A percentile compares a stretch with the other conserved stretches of the same genome.
Conservation (phyloP, 2,329 filamentous ascomycete genomes). For the Fusarium sp. region DNA sequence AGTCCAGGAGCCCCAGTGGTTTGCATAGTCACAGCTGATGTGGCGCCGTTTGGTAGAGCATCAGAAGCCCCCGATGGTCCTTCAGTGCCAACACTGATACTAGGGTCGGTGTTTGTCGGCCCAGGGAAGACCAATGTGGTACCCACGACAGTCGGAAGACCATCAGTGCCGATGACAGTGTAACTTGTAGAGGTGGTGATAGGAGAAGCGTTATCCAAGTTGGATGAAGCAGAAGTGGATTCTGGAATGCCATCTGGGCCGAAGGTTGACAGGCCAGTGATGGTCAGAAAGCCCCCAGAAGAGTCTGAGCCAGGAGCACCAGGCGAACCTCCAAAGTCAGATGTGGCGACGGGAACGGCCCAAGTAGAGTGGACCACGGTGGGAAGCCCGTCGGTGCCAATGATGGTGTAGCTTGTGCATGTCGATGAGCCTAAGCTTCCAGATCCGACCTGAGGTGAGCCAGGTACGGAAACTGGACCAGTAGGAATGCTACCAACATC, state of each 20-base stretch:
- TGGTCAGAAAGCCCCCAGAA: constrained; percentile 12
- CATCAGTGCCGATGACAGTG: constrained; percentile 46
- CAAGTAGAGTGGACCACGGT: constrained; percentile 41
- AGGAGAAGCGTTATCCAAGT: constrained; percentile 1
- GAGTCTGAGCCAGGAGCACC: constrained; percentile 10
- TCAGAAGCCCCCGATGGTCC: constrained; percentile 29
- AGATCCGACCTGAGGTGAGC: constrained; percentile 27
- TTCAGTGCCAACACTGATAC: constrained; percentile 12
- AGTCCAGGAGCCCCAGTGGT: constrained; percentile 14
- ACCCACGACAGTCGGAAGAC: constrained; percentile 49
- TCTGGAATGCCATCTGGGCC: constrained; percentile 9
- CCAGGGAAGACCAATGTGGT: constrained; percentile 50
- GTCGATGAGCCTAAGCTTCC: constrained; percentile 22
- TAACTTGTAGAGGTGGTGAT: constrained; percentile 48
- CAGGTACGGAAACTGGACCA: constrained; percentile 16
- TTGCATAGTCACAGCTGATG: constrained; percentile 25
- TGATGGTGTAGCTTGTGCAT: constrained; percentile 40
- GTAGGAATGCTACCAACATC: constrained; percentile 34
- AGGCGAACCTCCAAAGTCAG: constrained; percentile 12
- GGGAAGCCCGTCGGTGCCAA: constrained; percentile 41
- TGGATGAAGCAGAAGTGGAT: background rate
- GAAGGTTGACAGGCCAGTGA: constrained; percentile 17
- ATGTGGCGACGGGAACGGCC: constrained; percentile 22
- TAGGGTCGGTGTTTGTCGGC: constrained; percentile 39
- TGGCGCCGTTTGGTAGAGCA: constrained; percentile 27